These are phyloP conservation scores for Rhytidhysteron rufulum DNA, from an alignment of 2,329 filamentous ascomycete genomes.

Conservation along the genomic window DNA sequence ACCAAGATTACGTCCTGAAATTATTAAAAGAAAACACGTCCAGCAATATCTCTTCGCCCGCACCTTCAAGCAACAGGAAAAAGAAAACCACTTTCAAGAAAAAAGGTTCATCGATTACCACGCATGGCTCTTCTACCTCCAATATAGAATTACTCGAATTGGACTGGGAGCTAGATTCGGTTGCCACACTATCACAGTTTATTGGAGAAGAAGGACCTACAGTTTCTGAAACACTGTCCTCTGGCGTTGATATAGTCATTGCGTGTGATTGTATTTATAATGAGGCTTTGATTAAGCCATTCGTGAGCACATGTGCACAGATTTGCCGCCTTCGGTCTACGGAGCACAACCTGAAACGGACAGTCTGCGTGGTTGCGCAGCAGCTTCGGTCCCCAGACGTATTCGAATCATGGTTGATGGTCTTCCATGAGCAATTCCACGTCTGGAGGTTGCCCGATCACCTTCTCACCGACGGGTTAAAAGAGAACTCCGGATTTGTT, in stretches of 20 bases:
- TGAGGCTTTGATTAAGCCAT: conserved; percentile 73
- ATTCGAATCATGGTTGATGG: conserved; percentile 74
- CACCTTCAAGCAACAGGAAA: conserved; percentile 2
- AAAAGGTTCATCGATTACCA: conserved; percentile 3
- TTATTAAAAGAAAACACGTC: conserved; percentile 73
- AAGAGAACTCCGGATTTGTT: conserved; percentile 68
- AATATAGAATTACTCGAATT: conserved; percentile 59
- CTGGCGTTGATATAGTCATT: conserved; percentile 65
- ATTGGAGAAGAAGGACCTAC: conserved; percentile 39
- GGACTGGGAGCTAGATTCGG: conserved; percentile 73
- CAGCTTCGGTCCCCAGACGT: conserved; percentile 83
- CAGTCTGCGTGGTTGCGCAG: conserved; percentile 79
- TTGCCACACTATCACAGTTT: conserved; percentile 45
- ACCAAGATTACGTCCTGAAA: conserved; percentile 80
- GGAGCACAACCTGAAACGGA: conserved; percentile 40
- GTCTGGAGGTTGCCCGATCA: conserved; percentile 73
- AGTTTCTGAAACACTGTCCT: conserved; percentile 9
- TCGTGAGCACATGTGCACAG: conserved; percentile 78
- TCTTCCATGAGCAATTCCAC: conserved; percentile 63
- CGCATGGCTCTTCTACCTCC: not conserved
- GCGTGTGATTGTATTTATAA: conserved; percentile 97
- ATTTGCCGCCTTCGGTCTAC: conserved; percentile 59
- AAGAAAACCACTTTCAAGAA: conserved; percentile 12
- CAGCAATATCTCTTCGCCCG: conserved; percentile 48
- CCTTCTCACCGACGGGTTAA: conserved; percentile 56